phyloP scores from a whole-genome alignment of 2,329 filamentous ascomycete genomes.

The Penicillium sp. region DNA sequence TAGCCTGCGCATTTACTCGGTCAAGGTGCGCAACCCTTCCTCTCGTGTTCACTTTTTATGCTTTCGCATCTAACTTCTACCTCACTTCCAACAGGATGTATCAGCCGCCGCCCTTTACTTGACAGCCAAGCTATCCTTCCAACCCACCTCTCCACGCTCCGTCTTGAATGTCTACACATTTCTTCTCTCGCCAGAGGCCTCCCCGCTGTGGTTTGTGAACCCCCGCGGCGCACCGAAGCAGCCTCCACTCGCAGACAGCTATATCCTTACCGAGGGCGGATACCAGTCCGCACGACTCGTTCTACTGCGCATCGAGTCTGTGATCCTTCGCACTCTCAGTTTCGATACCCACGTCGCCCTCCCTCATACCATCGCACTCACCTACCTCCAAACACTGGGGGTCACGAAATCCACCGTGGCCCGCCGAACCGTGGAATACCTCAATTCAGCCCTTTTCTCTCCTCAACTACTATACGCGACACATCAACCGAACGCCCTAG shows the following conservation, averaged over 20 bases:
- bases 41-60: not conserved
- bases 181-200: constrained; percentile 65
- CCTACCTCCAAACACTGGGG: constrained; percentile 88
- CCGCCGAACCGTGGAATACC: constrained; percentile 69
- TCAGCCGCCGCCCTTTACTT: constrained; percentile 84
- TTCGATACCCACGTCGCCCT: constrained; percentile 86
- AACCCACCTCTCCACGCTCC: constrained; percentile 76
- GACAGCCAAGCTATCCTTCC: constrained; percentile 78
- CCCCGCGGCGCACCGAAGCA: constrained; percentile 30
- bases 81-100: constrained; percentile 63
- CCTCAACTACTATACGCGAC: constrained; percentile 90
- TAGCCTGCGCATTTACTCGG: constrained; percentile 47
- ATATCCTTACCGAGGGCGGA: constrained; percentile 73
- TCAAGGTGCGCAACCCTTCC: constrained; percentile 38
- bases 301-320: constrained; percentile 75
- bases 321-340: constrained; percentile 73
- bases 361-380: constrained; percentile 84
- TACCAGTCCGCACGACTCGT: constrained; percentile 68
- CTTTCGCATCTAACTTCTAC: not conserved
- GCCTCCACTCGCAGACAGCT: constrained; percentile 54
- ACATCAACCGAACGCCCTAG: constrained; percentile 83
- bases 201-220: constrained; percentile 54
- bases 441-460: constrained; percentile 85
- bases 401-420: constrained; percentile 65
- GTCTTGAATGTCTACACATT: constrained; percentile 85